Conservation (phyloP, 2,329 filamentous ascomycete genomes). For the Calonectria crousiana region DNA sequence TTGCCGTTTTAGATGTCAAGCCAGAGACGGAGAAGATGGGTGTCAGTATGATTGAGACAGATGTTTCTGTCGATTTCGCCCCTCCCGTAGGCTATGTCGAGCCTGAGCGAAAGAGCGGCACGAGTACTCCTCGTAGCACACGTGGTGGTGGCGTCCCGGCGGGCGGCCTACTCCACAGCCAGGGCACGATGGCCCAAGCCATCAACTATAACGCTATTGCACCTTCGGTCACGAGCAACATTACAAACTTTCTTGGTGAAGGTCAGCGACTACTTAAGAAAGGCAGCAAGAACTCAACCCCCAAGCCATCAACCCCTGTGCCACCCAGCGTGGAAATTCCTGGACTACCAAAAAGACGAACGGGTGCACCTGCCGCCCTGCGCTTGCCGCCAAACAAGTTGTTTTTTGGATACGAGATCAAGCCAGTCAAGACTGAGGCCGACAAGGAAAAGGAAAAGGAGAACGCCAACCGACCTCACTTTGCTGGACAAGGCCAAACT, state of each 20-base stretch:
- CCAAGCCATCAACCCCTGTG: conserved; percentile 80
- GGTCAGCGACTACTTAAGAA: conserved; percentile 93
- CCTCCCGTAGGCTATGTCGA: conserved; percentile 95
- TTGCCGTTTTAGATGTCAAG: conserved; percentile 94
- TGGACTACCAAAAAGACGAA: conserved; percentile 57
- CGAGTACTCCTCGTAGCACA: conserved; percentile 82
- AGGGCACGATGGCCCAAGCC: conserved; percentile 96
- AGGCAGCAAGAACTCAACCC: conserved; percentile 71
- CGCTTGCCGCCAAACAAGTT: conserved; percentile 89
- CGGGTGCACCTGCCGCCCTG: conserved; percentile 87
- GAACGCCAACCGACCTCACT: conserved; percentile 76
- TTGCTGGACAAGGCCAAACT: conserved; percentile 87
- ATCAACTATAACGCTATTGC: conserved; percentile 96
- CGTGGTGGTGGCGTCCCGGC: conserved; percentile 72
- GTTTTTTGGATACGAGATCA: conserved; percentile 96
- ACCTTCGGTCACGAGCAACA: conserved; percentile 76
- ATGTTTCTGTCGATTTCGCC: conserved; percentile 96
- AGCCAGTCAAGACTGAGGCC: conserved; percentile 84
- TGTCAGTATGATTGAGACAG: conserved; percentile 95
- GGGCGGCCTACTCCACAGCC: conserved; percentile 82
- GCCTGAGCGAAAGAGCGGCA: conserved; percentile 82
- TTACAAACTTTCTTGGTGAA: conserved; percentile 82
- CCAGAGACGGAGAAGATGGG: conserved; percentile 85
- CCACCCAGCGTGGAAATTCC: conserved; percentile 46
- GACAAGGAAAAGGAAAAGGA: conserved; percentile 76